Percentiles rank a stretch among this genome's conserved stretches.
Conservation (phyloP, 1,284 basidiomycete genomes). For the Irpex lacteus region DNA sequence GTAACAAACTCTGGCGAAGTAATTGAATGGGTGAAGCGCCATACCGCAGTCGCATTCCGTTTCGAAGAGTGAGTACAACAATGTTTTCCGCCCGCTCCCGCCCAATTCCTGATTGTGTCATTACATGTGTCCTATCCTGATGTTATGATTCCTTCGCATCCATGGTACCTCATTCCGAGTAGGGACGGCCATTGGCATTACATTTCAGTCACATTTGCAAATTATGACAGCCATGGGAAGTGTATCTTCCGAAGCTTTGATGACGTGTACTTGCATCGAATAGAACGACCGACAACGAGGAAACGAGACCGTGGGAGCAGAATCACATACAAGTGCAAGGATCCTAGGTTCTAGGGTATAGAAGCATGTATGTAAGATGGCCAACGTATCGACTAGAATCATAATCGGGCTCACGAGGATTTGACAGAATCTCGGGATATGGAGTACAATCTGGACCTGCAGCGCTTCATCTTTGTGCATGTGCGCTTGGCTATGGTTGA, state of each 20-base stretch:
- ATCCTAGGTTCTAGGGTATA: neutral
- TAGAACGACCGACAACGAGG: neutral
- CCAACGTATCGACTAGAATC: neutral
- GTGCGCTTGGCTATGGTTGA: neutral
- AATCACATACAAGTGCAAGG: neutral
- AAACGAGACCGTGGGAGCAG: neutral
- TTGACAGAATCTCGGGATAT: neutral
- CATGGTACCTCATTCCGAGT: neutral
- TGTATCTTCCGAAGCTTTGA: conserved; percentile 60
- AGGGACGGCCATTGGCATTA: conserved; percentile 50
- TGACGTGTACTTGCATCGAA: conserved; percentile 45
- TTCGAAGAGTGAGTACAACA: conserved; percentile 31
- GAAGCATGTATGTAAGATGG: neutral
- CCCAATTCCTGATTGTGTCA: neutral
- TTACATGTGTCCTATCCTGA: neutral
- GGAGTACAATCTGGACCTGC: neutral
- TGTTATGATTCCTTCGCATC: neutral
- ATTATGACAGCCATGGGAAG: conserved; percentile 39
- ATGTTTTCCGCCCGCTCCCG: neutral
- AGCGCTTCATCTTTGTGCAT: neutral
- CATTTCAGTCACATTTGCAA: conserved; percentile 57
- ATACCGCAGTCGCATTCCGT: conserved; percentile 45
- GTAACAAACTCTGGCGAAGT: conserved; percentile 12
- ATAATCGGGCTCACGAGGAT: neutral
- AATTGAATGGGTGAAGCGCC: conserved; percentile 52